Evolutionary conservation across 352 stramenopile genomes (phyloP), one percentile per base, ranked within the genome.

Genomic region (Globisporangium nodosum): DNA sequence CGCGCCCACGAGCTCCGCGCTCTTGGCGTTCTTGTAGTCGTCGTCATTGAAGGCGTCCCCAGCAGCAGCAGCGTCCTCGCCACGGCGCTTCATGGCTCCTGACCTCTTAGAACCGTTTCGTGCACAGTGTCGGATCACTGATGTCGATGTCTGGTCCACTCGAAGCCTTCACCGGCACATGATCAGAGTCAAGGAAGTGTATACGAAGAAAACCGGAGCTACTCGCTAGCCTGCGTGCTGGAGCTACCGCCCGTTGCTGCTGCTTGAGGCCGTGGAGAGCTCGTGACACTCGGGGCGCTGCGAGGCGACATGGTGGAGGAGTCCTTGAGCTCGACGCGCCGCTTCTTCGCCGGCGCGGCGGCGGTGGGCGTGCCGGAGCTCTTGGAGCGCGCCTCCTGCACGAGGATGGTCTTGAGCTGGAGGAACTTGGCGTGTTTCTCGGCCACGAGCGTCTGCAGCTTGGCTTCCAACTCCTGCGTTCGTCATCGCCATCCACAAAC

Each of bases 351-450:
- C 3, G 39, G 13, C 24, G 51, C 12, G 35, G 7, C 24, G 35
- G 24, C 48, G 24, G 24, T n/a, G 11, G 20, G 3, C 20, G 11
- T 45, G 30, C 30, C 35, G 40, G 40, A 31, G 54, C 45, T 64
- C 65, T 89, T 88, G 21, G 74, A 78, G 15, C 65, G 68, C 21
- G 81, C 77, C 63, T 91, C 81, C 31, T 79, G 65, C 39, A 89
- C 73, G 52, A 91, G 65, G 48, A 91, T 79, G 35, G 83, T 75
- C 54, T 91, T 91, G 0, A 91, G 70, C 55, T 85, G 66, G 48
- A 85, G 67, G 47, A 91, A 91, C 57, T 88, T 88, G 35, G 56
- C 69, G 65, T 89, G 78, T 48, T 91, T 91, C 49, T 87, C 66
- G n/a, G 85, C 69, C 37, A 77, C 83, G 8, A 91, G 64, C 15